A percentile compares a stretch with the other conserved stretches of the same genome.
Evolutionary conservation across 2,329 filamentous ascomycete species (phyloP).

Genomic region (Nemania sp.): DNA sequence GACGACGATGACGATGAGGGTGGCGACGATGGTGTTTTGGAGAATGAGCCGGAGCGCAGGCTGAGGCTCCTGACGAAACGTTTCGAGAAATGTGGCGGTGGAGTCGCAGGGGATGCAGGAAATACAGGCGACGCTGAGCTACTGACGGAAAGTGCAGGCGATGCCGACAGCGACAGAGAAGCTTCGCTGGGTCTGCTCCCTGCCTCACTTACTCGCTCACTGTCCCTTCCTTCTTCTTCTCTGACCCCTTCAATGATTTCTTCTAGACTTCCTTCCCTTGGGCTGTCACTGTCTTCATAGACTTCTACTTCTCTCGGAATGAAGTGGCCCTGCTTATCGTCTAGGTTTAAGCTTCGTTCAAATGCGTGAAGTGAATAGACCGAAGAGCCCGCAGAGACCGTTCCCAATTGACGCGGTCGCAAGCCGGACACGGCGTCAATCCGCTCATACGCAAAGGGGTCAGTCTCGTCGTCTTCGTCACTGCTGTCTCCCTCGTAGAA

Average conservation of each 20-base stretch:
- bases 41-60: constrained; percentile 33
- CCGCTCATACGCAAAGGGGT: constrained; percentile 40
- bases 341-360: constrained; percentile 17
- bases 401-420: constrained; percentile 34
- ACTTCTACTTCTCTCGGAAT: neutral
- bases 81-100: constrained; percentile 36
- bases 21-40: constrained; percentile 3
- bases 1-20: neutral
- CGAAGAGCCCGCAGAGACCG: constrained; percentile 38
- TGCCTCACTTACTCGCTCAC: constrained; percentile 27
- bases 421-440: constrained; percentile 30
- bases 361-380: constrained; percentile 38
- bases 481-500: constrained; percentile 43
- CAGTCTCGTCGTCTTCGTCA: constrained; percentile 40
- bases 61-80: constrained; percentile 36
- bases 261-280: no score
- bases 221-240: no score
- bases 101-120: constrained; percentile 37
- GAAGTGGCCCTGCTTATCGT: constrained; percentile 4
- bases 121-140: constrained; percentile 28
- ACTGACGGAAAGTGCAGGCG: constrained; percentile 37
- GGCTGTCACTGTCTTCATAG: neutral
- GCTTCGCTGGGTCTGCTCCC: constrained; percentile 35
- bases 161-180: constrained; percentile 32
- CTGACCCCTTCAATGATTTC: no score